Evolutionary conservation across 352 stramenopile species (phyloP), one percentile per base, ranked within the genome.

Genomic region (Globisporangium nagaii): DNA sequence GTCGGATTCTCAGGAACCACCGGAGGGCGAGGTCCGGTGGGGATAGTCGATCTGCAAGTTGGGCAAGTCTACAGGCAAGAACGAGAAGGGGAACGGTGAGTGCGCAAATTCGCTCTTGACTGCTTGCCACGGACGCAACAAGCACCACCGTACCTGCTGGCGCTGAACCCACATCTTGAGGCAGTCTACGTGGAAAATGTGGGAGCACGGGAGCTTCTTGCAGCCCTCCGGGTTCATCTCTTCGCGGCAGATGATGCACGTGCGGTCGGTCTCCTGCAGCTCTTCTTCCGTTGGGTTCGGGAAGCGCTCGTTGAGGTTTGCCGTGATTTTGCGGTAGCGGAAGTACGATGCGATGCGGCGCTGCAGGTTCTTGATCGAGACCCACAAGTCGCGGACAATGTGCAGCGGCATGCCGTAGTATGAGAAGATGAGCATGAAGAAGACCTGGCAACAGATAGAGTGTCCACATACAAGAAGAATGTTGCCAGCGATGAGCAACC

Each of bases 121-220:
- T n/a, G n/a, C n/a, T n/a, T n/a, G n/a, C n/a, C n/a, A n/a, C n/a
- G n/a, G n/a, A n/a, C n/a, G n/a, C n/a, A n/a, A 12, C 37, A 7
- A 47, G 6, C n/a, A 20, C n/a, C 1, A 58, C 11, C 13, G 28
- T 60, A 79, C 71, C 53, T 99, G 97, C 62, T 99, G 96, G 53
- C 98, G 95, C 59, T 99, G 93, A 15, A 99, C 85, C 97, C 97
- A 99, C 79, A 98, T 97, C 52, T 97, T 94, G 11, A 99, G 73
- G 67, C 97, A 99, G 63, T 97, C 84, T 31, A 98, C 86, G 63
- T 99, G 95, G 66, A 98, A 98, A 46, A 98, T 96, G 66, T 99
- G 97, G 32, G 87, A 88, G 68, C 97, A 99, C n/a, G 80, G 82
- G 17, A 99, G 69, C 66, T 98, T 98, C 63, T 99, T 99, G 68